Base-by-base conservation (phyloP, 1,284 basidiomycete genomes). In the Exobasidium cylindrosporum region DNA sequence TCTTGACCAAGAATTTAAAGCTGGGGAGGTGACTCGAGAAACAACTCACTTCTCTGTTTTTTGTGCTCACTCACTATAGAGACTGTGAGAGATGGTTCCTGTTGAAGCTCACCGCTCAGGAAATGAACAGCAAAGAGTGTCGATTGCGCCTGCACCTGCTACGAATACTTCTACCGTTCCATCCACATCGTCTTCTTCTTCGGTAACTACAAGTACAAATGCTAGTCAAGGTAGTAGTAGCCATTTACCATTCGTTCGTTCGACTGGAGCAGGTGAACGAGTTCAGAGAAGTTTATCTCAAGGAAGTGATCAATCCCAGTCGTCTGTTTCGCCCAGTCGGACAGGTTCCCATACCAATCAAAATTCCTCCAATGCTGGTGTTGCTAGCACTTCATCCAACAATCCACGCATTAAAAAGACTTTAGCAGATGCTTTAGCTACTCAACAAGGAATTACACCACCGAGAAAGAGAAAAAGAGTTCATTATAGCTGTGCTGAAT, bases 401-500 rank as follows among this genome's bases (percentile, higher is more conserved):
- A 55, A 55, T 55, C 53, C 53, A 4, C 53, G 53, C 4, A 44
- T 44, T 11, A 55, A 55, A 17, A 55, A 55, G 28, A 55, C 53
- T 21, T 23, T 55, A 26, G 53, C 53, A 14, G 53, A 55, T 44
- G 5, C 4, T n/a, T 28, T 55, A 29, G 53, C 53, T 23, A 30
- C 53, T 31, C 40, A 35, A 29, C 53, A 55, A 44, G 53, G 53
- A 23, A 29, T 55, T 11, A 55, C 53, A 6, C 53, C 53, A 44
- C 53, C 53, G 2, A n/a, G 53, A 23, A 55, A 55, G 17, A 21
- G 53, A 14, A 55, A 66, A 64, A 69, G 76, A 44, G 66, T 77
- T 49, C 76, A 77, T 59, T 78, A 77, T 65, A 70, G 68, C 30
- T 78, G 76, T 43, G 69, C 76, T 11, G 76, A 78, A 54, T 76